phyloP scores from a whole-genome alignment of 495 filamentous ascomycete genomes.

The Aspergillus ellipticus region DNA sequence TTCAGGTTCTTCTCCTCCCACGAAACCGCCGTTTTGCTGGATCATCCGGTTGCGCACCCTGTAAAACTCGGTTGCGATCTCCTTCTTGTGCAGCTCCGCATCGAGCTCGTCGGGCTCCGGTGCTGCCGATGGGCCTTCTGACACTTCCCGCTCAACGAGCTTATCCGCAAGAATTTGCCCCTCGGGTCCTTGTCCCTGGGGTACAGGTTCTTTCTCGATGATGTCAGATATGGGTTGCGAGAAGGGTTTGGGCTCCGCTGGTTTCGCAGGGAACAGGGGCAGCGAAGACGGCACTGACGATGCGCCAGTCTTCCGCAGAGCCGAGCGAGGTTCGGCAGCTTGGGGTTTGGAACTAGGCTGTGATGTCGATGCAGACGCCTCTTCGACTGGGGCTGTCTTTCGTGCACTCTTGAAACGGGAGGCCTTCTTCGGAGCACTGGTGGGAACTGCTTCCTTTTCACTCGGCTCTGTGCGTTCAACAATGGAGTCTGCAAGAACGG shows the following conservation, averaged over 20 bases:
- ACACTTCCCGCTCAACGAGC: slow-evolving; percentile 58
- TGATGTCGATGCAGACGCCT: slow-evolving; percentile 9
- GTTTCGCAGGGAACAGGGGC: slow-evolving; percentile 40
- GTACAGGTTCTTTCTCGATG: slow-evolving; percentile 19
- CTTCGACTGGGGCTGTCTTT: slow-evolving; percentile 8
- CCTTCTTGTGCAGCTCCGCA: slow-evolving; percentile 63
- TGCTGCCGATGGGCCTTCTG: slow-evolving; percentile 21
- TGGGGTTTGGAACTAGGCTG: slow-evolving; percentile 8
- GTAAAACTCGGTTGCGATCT: slow-evolving; percentile 79
- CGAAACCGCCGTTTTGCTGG: slow-evolving; percentile 72
- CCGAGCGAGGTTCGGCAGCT: slow-evolving; percentile 14
- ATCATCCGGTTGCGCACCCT: slow-evolving; percentile 75
- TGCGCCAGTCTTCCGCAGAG: slow-evolving; percentile 12
- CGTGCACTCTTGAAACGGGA: slow-evolving; percentile 44
- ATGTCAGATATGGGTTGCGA: slow-evolving; percentile 40
- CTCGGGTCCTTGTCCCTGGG: slow-evolving; percentile 42
- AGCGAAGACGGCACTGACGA: slow-evolving; percentile 25
- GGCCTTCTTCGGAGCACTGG: slow-evolving; percentile 35
- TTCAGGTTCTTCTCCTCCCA: slow-evolving; percentile 54
- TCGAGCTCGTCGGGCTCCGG: slow-evolving; percentile 72
- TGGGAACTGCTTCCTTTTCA: slow-evolving; percentile 13
- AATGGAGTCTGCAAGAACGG: slow-evolving; percentile 42
- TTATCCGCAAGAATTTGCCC: slow-evolving; percentile 54
- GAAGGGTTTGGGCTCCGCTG: slow-evolving; percentile 44
- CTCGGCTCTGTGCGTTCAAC: slow-evolving; percentile 39